Percentiles rank a stretch among this genome's conserved stretches.
Evolutionary conservation across 2,329 filamentous ascomycete genomes (phyloP).

Genomic region (Talaromyces funiculosus): DNA sequence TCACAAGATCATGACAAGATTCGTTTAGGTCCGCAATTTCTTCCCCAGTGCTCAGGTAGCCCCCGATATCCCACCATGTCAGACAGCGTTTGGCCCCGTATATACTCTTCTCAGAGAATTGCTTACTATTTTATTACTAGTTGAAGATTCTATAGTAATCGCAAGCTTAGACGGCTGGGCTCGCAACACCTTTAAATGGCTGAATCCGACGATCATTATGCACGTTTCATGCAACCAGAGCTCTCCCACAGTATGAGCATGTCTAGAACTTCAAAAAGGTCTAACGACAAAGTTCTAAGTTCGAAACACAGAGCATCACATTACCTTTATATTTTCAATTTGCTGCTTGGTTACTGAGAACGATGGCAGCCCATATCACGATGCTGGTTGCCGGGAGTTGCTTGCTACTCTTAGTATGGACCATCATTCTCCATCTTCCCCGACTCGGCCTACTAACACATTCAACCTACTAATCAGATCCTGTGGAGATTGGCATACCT

Average conservation of each 20-base stretch:
- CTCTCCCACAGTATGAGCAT: background rate
- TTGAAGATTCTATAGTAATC: background rate
- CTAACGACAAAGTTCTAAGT: background rate
- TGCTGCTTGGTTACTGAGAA: background rate
- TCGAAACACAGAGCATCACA: background rate
- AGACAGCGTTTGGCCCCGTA: background rate
- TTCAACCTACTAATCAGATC: background rate
- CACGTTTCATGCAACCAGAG: background rate
- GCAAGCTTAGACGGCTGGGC: background rate
- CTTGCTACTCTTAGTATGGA: background rate
- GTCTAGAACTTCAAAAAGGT: background rate
- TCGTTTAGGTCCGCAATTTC: background rate
- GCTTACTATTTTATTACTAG: background rate
- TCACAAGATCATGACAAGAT: background rate
- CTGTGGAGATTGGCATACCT: conserved; percentile 14
- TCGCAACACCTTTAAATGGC: background rate
- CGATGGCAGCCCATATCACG: background rate
- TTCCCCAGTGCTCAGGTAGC: background rate
- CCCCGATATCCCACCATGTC: background rate
- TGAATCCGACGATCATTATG: background rate
- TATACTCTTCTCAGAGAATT: background rate
- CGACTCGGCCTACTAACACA: background rate
- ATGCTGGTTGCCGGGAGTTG: background rate
- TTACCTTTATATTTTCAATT: background rate
- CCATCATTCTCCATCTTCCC: background rate